Evolutionary conservation across 148 eudicot genomes (phyloP), one percentile per base, ranked within the genome.

Genomic region (Diospyros lotus): DNA sequence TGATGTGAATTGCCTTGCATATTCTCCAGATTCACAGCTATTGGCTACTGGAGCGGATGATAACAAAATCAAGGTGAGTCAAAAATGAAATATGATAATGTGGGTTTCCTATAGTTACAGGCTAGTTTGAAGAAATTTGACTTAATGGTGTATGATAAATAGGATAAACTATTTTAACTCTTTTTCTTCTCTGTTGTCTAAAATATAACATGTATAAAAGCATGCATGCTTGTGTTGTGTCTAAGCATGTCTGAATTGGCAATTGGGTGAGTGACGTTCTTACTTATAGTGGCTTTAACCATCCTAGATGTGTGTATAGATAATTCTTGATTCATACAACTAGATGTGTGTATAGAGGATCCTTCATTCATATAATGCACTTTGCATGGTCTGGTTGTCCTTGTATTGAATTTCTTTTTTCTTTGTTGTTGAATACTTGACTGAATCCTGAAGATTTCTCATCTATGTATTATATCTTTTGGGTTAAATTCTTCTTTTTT

Each of bases 1-100:
- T 79, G 99, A 95, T 80, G 99, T 95, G 54, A 95, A 95, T 75
- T 87, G 93, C 83, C 76, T 95, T 80, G 96, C 99, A 11, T 95
- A 90, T 85, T 95, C 99, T 1, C 90, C 90, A 4, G 99, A 95
- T 82, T 95, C 99, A 2, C 99, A 95, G 82, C 89, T 92, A 66
- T 81, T 95, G 84, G 99, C 99, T 64, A 95, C 99, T 17, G 99
- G 99, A 58, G 96, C 97, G 5, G 99, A 95, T 87, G 99, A 95
- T 84, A 95, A 95, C 81, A 94, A 94, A 85, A 84, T 92, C 81
- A 95, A 95, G 97, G 99, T 92, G 76, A 78, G 66, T 13, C 46
- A 44, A 54, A 59, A 5, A 46, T 66, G 44, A 14, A 55, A 6
- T 10, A 17, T 43, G 63, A 42, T 51, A 62, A 14, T 74, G 61